Evolutionary conservation across 768 basidiomycete genomes (phyloP), one percentile per base, ranked within the genome.

Genomic region (Lactifluus rugatus): DNA sequence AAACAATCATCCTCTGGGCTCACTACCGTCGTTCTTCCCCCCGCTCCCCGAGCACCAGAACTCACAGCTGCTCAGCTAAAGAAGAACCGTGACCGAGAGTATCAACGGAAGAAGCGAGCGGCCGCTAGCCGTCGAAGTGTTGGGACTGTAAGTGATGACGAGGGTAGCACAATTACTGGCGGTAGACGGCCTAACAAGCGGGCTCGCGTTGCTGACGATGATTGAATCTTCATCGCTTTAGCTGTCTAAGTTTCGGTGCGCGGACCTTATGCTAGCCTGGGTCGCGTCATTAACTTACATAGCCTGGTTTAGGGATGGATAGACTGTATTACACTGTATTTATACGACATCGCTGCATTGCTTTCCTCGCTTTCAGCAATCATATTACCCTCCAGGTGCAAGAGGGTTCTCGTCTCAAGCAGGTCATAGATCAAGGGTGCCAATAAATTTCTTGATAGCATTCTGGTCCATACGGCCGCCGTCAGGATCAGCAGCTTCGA

Each of bases 401-500:
- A 46, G 41, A 48, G 41, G 34, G 23, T 25, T 32, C 37, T 42
- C 48, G 34, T 36, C 26, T 49, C 44, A 45, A 37, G 48, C n/a
- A 32, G 26, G 48, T 67, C 64, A 79, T 66, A 73, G 57, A 63
- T 78, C 77, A 53, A 80, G 61, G 48, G 68, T 72, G 62, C 72
- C 68, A 44, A 89, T 68, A 58, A 89, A 76, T 59, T 72, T 70
- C 66, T 80, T 80, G 48, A 85, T 65, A 6, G 66, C 76, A 26
- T 52, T 70, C 62, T 81, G 79, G 55, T 81, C 78, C 77, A 84
- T 75, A 3, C 81, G 79, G 11, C 78, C 82, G 5, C 82, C 82
- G 60, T 87, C 87, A 21, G 86, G 80, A 70, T 95, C 91, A 11
- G 81, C 84, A 16, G 80, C 83, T 68, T 93, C 85, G 39, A 98